Conservation (phyloP, 257 asterid genomes). For the Datura wrightii region DNA sequence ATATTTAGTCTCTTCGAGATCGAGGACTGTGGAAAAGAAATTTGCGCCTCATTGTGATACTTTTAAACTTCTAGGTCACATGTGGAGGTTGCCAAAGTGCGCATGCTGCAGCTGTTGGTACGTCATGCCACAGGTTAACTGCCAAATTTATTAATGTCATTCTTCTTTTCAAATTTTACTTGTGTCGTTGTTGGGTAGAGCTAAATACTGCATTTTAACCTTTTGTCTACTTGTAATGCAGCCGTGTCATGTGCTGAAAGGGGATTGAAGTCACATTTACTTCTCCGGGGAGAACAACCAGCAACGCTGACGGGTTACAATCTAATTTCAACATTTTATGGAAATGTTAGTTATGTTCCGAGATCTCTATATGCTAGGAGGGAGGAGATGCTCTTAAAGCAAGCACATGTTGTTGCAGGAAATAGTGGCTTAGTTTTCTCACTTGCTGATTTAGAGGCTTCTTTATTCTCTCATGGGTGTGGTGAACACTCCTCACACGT, state of each 20-base stretch:
- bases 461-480: constrained; percentile 37
- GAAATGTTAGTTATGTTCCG: constrained; percentile 72
- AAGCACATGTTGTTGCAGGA: constrained; percentile 64
- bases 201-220: constrained; percentile 15
- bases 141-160: neutral
- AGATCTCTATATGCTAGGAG: constrained; percentile 77
- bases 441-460: constrained; percentile 52
- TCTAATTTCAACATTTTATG: constrained; percentile 74
- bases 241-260: constrained; percentile 93
- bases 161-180: neutral
- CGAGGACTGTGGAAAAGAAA: constrained; percentile 23
- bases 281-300: constrained; percentile 94
- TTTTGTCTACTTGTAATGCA: constrained; percentile 44
- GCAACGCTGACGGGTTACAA: constrained; percentile 80
- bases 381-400: constrained; percentile 74
- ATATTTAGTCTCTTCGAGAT: constrained; percentile 21
- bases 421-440: constrained; percentile 50
- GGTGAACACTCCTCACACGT: constrained; percentile 25
- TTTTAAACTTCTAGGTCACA: constrained; percentile 65
- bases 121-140: constrained; percentile 38
- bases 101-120: constrained; percentile 96
- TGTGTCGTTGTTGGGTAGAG: neutral
- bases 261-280: constrained; percentile 83
- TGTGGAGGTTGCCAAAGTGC: constrained; percentile 99
- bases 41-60: constrained; percentile 33